phyloP scores from a whole-genome alignment of 176 grass and related monocot species.

The Raddia guianensis region DNA sequence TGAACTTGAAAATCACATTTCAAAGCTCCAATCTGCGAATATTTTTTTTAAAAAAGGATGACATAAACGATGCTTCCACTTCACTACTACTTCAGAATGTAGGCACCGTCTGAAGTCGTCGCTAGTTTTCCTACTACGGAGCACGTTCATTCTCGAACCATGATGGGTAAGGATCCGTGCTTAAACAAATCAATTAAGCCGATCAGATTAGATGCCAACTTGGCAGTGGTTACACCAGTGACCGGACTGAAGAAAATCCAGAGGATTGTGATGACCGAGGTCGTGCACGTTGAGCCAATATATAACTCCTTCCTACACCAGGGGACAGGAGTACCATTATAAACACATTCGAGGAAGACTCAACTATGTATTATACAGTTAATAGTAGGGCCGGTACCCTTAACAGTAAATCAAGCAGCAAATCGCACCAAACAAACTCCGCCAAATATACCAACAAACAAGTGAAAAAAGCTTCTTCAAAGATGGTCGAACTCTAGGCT shows the following conservation, averaged over 20 bases:
- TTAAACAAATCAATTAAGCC: not conserved
- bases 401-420: not conserved
- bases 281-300: constrained; percentile 29
- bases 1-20: not conserved
- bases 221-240: not conserved
- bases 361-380: not conserved
- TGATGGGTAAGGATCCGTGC: not conserved
- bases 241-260: constrained; percentile 32
- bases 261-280: constrained; percentile 40
- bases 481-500: too few relatives aligned
- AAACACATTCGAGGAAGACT: not conserved
- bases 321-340: not conserved
- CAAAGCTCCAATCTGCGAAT: not conserved
- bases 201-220: constrained; percentile 4
- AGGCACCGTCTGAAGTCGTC: not conserved
- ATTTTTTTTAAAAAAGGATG: not conserved
- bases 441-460: too few relatives aligned
- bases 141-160: not conserved
- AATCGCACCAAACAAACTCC: not conserved
- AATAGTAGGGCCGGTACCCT: too few relatives aligned
- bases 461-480: too few relatives aligned
- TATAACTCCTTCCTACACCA: not conserved
- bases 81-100: not conserved
- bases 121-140: not conserved
- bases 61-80: not conserved